Conservation (phyloP, 2,329 filamentous ascomycete genomes). For the Lecanicillium sp. region DNA sequence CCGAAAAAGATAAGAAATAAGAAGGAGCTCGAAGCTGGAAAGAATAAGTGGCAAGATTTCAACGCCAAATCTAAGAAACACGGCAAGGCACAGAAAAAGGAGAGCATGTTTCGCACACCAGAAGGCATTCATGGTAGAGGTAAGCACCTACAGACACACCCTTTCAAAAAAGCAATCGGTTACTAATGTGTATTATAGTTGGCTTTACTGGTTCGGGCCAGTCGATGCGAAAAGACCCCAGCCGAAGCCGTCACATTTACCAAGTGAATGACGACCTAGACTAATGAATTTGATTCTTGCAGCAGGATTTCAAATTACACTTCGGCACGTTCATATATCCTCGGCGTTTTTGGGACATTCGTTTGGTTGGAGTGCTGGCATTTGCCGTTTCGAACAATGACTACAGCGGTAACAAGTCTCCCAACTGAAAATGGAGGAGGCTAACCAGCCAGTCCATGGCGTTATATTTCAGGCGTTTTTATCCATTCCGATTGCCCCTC, state of each 20-base stretch:
- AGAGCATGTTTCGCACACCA: constrained; percentile 94
- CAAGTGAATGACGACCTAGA: constrained; percentile 68
- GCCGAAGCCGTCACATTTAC: constrained; percentile 76
- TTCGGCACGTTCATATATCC: constrained; percentile 4
- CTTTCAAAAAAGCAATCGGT: background rate
- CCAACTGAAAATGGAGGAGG: constrained; percentile 26
- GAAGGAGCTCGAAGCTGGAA: constrained; percentile 82
- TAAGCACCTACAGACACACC: constrained; percentile 29
- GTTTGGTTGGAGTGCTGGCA: background rate
- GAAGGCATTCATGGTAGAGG: constrained; percentile 81
- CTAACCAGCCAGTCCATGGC: constrained; percentile 27
- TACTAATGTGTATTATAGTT: constrained; percentile 46
- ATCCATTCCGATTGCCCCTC: too few relatives aligned
- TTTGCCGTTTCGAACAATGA: background rate
- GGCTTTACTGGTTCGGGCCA: constrained; percentile 95
- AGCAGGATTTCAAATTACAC: constrained; percentile 14
- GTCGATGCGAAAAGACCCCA: constrained; percentile 86
- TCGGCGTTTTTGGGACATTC: constrained; percentile 13
- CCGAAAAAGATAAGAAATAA: constrained; percentile 88
- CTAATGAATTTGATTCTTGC: constrained; percentile 31
- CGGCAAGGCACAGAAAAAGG: constrained; percentile 65
- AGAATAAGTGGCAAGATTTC: constrained; percentile 94
- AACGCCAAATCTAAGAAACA: constrained; percentile 70
- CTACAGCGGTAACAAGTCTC: constrained; percentile 24
- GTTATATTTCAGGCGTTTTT: constrained; percentile 5